Percentiles rank a stretch among this genome's conserved stretches.
phyloP scores from a whole-genome alignment of 768 basidiomycete genomes.

The Pleurotus sapidus region DNA sequence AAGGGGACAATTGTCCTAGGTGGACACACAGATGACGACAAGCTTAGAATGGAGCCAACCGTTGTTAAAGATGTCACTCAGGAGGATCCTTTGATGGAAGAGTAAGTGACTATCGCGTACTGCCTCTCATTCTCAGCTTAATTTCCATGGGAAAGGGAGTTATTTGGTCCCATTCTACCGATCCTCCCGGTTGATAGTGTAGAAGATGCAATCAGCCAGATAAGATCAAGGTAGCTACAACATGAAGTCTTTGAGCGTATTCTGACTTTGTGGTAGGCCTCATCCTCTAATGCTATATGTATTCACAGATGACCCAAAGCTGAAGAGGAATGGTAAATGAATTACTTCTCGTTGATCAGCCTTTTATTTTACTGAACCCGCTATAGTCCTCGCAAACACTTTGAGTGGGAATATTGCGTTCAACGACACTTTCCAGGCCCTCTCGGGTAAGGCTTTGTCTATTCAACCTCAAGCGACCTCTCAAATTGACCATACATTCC shows the following conservation, averaged over 20 bases:
- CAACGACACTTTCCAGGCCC: constrained; percentile 60
- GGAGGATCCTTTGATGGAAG: constrained; percentile 59
- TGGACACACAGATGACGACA: constrained; percentile 36
- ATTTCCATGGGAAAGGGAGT: constrained; percentile 41
- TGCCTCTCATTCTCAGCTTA: background rate
- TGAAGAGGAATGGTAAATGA: constrained; percentile 35
- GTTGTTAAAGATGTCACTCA: constrained; percentile 51
- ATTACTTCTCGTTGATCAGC: background rate
- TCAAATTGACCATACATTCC: background rate
- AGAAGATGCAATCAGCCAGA: constrained; percentile 52
- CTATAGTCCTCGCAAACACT: constrained; percentile 51
- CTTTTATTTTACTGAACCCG: background rate
- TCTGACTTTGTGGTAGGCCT: constrained; percentile 31
- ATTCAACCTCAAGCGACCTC: background rate
- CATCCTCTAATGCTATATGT: constrained; percentile 62
- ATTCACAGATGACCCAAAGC: constrained; percentile 49
- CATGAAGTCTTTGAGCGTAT: background rate
- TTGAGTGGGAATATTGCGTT: constrained; percentile 54
- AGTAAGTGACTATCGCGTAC: constrained; percentile 31
- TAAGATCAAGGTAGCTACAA: constrained; percentile 44
- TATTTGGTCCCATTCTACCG: constrained; percentile 73
- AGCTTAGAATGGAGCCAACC: constrained; percentile 53
- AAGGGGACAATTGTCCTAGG: constrained; percentile 57
- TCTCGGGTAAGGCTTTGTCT: constrained; percentile 35
- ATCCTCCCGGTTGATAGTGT: constrained; percentile 55